These are phyloP conservation scores for Parasitella parasitica DNA, from an alignment of 371 early-diverging fungal genomes.

Conservation along the genomic window DNA sequence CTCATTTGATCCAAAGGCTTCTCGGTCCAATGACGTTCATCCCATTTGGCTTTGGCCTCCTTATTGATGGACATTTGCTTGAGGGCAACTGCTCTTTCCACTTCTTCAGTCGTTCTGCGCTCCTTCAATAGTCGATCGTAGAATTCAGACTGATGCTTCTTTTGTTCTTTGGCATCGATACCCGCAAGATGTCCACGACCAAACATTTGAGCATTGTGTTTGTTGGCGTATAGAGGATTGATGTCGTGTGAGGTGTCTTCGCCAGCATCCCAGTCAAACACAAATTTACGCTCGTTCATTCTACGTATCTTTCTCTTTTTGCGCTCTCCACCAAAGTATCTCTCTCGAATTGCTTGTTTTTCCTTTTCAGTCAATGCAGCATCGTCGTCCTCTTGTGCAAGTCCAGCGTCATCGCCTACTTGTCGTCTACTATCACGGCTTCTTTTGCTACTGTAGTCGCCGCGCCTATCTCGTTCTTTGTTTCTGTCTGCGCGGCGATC, in stretches of 20 bases:
- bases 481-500: slow-evolving; percentile 10
- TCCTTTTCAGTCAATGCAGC: slow-evolving; percentile 43
- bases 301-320: slow-evolving; percentile 77
- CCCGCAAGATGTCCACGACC: slow-evolving; percentile 93
- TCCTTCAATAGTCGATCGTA: slow-evolving; percentile 66
- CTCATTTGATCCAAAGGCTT: slow-evolving; percentile 91
- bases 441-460: slow-evolving; percentile 2
- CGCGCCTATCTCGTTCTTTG: slow-evolving; percentile 10
- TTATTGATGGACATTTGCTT: slow-evolving; percentile 61
- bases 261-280: slow-evolving; percentile 95
- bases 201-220: slow-evolving; percentile 83
- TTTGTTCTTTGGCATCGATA: slow-evolving; percentile 80
- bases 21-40: slow-evolving; percentile 94
- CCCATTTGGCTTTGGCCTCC: slow-evolving; percentile 74
- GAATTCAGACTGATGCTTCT: slow-evolving; percentile 66
- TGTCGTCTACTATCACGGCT: slow-evolving; percentile 10
- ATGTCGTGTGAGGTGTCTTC: slow-evolving; percentile 95
- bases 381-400: slow-evolving; percentile 15
- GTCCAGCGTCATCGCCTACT: background rate
- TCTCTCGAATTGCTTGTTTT: slow-evolving; percentile 57
- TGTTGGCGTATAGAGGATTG: slow-evolving; percentile 84
- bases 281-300: slow-evolving; percentile 91
- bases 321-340: slow-evolving; percentile 87
- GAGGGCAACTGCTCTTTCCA: slow-evolving; percentile 66
- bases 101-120: slow-evolving; percentile 71